Evolutionary conservation across 106 monocot species (phyloP), one percentile per base, ranked within the genome.

Genomic region (Triglochin maritima): DNA sequence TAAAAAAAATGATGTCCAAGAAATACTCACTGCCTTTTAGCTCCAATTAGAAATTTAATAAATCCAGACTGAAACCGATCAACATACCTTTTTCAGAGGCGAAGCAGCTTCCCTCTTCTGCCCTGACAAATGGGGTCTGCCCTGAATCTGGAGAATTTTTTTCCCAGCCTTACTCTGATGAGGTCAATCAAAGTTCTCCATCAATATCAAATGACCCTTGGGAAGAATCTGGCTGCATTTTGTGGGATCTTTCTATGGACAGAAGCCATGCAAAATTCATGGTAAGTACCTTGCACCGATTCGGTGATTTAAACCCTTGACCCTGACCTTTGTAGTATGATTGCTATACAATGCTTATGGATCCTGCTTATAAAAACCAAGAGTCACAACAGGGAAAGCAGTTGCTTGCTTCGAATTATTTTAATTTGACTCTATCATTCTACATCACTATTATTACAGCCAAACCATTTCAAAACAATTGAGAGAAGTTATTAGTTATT

Each of bases 161-260:
- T 50, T 50, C 8, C 15, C 54, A 64, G 17, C 42, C 5, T 64
- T 54, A n/a, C 67, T 67, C 57, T 71, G 62, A 73, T 67, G 72
- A 54, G 56, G 56, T 46, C 17, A 42, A 49, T 7, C 64, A 80
- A 60, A 11, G 17, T 48, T 62, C 13, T 60, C 7, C 14, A 44
- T 61, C n/a, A 12, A 72, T 61, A 41, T 29, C 42, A 41, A 77
- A 79, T 65, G 87, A 85, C 64, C 62, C 76, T 46, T 90, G 94
- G 94, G 94, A 95, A 74, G 90, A 95, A 17, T 76, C 47, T 78
- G 94, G 90, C 9, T 95, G 94, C 78, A 76, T 87, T 49, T 77
- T 95, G 10, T 95, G 90, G 94, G 90, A 95, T 63, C 85, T 95
- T 69, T 76, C 94, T 70, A 84, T 79, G 41, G 80, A 70, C 57